A percentile compares a stretch with the other conserved stretches of the same genome.
Evolutionary conservation across 2,329 filamentous ascomycete species (phyloP).

Genomic region (Trichoderma lentiforme): DNA sequence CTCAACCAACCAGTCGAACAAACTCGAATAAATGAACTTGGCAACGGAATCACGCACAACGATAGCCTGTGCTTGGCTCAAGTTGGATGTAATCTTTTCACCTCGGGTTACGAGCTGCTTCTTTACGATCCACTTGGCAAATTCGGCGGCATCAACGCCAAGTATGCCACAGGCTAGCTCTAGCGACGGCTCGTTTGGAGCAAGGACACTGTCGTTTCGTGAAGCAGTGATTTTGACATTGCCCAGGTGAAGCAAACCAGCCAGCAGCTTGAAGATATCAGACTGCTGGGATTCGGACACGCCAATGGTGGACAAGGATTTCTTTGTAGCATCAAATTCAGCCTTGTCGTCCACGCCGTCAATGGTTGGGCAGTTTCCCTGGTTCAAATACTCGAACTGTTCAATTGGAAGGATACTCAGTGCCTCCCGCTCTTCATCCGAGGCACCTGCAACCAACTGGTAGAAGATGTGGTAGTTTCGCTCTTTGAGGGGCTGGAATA

Average conservation of each 20-base stretch:
- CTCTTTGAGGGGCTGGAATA: slow-evolving; percentile 96
- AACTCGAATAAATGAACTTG: slow-evolving; percentile 96
- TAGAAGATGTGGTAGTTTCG: slow-evolving; percentile 99
- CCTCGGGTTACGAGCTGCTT: slow-evolving; percentile 95
- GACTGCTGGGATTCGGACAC: slow-evolving; percentile 70
- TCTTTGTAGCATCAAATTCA: slow-evolving; percentile 85
- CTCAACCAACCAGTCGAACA: slow-evolving; percentile 99
- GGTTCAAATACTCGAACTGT: slow-evolving; percentile 93
- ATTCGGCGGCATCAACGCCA: slow-evolving; percentile 80
- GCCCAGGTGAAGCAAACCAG: slow-evolving; percentile 87
- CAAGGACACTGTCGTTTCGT: slow-evolving; percentile 79
- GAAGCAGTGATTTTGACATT: slow-evolving; percentile 95
- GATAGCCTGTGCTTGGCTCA: slow-evolving; percentile 87
- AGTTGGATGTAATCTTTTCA: slow-evolving; percentile 94
- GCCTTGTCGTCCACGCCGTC: slow-evolving; percentile 94
- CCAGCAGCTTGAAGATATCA: slow-evolving; percentile 86
- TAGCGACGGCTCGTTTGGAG: slow-evolving; percentile 76
- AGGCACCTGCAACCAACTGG: slow-evolving; percentile 89
- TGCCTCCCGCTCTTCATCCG: slow-evolving; percentile 76
- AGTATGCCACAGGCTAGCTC: slow-evolving; percentile 79
- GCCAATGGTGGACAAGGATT: slow-evolving; percentile 83
- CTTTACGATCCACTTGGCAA: slow-evolving; percentile 98
- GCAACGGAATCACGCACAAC: slow-evolving; percentile 96
- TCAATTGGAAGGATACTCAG: slow-evolving; percentile 78
- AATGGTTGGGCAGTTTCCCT: slow-evolving; percentile 86